These are phyloP conservation scores for Boletus bicolor DNA, from an alignment of 768 basidiomycete genomes.

Conservation along the genomic window DNA sequence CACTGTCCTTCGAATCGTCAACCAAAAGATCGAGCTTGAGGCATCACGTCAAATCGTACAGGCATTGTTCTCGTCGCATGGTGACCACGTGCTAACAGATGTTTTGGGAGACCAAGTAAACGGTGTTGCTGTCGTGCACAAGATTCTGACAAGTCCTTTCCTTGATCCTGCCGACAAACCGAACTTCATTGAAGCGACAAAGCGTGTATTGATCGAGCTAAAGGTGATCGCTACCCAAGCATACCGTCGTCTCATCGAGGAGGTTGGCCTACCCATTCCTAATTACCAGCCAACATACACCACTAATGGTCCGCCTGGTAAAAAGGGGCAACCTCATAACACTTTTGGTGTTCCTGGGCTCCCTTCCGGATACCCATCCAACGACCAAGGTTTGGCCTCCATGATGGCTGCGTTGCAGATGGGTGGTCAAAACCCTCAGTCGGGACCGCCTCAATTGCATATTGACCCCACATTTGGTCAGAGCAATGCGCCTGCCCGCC, in stretches of 20 bases:
- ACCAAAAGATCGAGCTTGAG: conserved; percentile 90
- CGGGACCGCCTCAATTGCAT: conserved; percentile 70
- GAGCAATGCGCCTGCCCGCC: conserved; percentile 41
- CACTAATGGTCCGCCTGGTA: conserved; percentile 53
- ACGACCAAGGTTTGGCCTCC: conserved; percentile 81
- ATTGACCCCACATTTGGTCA: conserved; percentile 62
- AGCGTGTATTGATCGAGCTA: conserved; percentile 84
- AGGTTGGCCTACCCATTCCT: conserved; percentile 88
- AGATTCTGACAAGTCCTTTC: conserved; percentile 85
- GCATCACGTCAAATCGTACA: conserved; percentile 86
- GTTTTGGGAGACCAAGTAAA: conserved; percentile 96
- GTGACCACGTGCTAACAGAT: conserved; percentile 89
- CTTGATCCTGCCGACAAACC: conserved; percentile 69
- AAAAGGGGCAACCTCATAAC: conserved; percentile 53
- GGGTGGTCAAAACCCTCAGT: conserved; percentile 84
- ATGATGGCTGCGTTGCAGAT: conserved; percentile 94
- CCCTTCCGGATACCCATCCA: conserved; percentile 76
- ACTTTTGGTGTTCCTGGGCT: conserved; percentile 70
- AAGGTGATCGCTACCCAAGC: conserved; percentile 95
- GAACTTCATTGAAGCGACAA: conserved; percentile 79
- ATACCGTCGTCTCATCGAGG: conserved; percentile 90
- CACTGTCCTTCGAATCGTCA: conserved; percentile 92
- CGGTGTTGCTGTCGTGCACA: conserved; percentile 89
- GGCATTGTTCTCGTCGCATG: conserved; percentile 85
- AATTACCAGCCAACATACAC: conserved; percentile 82